phyloP scores from a whole-genome alignment of 1,139 yeast species.

The Protomyces macrosporus region DNA sequence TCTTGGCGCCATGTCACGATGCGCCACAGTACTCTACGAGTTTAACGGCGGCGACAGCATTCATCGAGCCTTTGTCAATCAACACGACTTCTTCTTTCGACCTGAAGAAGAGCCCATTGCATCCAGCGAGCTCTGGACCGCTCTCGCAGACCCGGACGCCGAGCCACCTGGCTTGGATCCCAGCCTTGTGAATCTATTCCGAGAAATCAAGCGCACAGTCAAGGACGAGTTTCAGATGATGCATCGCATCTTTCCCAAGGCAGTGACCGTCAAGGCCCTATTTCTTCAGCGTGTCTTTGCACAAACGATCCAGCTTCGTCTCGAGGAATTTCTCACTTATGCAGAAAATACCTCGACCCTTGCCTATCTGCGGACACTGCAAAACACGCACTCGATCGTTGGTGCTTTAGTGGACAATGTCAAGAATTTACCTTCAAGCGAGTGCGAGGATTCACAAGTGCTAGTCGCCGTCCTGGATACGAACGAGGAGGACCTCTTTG shows the following conservation, averaged over 20 bases:
- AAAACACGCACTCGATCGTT: slow-evolving; percentile 56
- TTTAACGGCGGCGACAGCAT: slow-evolving; percentile 84
- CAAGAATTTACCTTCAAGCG: slow-evolving; percentile 46
- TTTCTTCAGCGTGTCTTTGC: slow-evolving; percentile 75
- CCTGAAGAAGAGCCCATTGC: slow-evolving; percentile 43
- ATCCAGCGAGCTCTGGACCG: slow-evolving; percentile 45
- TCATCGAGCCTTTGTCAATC: slow-evolving; percentile 74
- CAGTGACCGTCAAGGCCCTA: slow-evolving; percentile 60
- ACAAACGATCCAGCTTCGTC: slow-evolving; percentile 62
- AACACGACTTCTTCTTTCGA: slow-evolving; percentile 64
- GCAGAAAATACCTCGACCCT: slow-evolving; percentile 62
- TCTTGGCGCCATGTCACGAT: slow-evolving; percentile 63
- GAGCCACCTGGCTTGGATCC: slow-evolving; percentile 43
- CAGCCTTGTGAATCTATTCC: slow-evolving; percentile 42
- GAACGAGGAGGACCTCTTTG: slow-evolving; percentile 64
- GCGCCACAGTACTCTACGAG: slow-evolving; percentile 70
- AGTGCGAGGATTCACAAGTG: slow-evolving; percentile 22
- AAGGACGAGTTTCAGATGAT: slow-evolving; percentile 70
- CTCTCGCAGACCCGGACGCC: slow-evolving; percentile 46
- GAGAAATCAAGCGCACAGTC: slow-evolving; percentile 47
- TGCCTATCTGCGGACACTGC: slow-evolving; percentile 73
- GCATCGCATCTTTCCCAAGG: slow-evolving; percentile 63
- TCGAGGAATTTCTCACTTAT: slow-evolving; percentile 57
- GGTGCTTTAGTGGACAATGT: slow-evolving; percentile 63
- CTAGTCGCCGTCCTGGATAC: slow-evolving; percentile 63